Evolutionary conservation across 768 basidiomycete genomes (phyloP), one percentile per base, ranked within the genome.

Genomic region (Leccinellum albellum): DNA sequence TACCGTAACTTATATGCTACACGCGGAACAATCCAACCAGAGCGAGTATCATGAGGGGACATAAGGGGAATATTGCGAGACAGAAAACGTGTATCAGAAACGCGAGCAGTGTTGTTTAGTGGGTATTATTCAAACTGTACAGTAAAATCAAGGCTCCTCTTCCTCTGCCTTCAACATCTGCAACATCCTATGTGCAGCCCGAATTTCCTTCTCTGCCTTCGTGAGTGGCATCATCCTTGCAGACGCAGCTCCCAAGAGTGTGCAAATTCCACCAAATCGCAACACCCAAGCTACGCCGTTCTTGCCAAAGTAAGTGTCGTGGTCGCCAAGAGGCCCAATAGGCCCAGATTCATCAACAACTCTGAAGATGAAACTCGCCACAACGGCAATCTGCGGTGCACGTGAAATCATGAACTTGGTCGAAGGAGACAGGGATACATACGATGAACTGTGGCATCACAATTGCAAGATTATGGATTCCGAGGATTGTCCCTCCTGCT

Each of bases 361-460:
- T 45, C 82, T 82, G 82, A 97, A 96, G 62, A 97, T 96, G 26
- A 83, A 69, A 63, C 90, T 94, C 2, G 92, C 85, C n/a, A 88
- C 86, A 4, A 97, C 56, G 2, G 92, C 92, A 57, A 93, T 86
- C 94, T 92, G 63, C 55, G 50, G n/a, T 23, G 21, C 12, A n/a
- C 24, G 6, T 48, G 28, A 32, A 9, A 10, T 24, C 14, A 15
- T 44, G 8, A 37, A 45, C 23, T 24, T 17, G 13, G 23, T 35
- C 6, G 4, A 46, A 47, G 26, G 17, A 29, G 48, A 50, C 15
- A 53, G 29, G 13, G 13, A 32, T 51, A 80, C 92, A 63, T 68
- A 95, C 94, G 53, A 95, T 80, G 68, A 98, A 90, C 64, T 98
- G 95, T 21, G 95, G 95, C 75, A 93, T 85, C 26, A 98, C 95